Percentiles rank a stretch among this genome's conserved stretches.
These are phyloP conservation scores for Periconia digitata DNA, from an alignment of 2,329 filamentous ascomycete genomes.

Conservation along the genomic window DNA sequence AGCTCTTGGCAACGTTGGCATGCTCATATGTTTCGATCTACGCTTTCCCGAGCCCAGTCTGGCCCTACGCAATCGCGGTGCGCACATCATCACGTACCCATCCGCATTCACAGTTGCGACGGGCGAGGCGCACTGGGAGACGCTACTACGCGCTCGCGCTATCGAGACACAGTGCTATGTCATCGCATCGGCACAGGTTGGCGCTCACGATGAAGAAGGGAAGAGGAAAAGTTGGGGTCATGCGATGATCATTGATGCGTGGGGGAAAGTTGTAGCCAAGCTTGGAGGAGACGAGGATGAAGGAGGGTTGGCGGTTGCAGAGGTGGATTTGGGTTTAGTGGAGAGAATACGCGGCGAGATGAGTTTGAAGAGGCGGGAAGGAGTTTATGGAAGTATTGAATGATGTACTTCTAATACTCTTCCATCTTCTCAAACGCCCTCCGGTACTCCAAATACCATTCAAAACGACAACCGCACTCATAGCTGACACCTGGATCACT, in stretches of 20 bases:
- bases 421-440: no score
- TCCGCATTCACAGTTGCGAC: constrained; percentile 89
- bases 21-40: constrained; percentile 88
- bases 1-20: constrained; percentile 72
- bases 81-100: constrained; percentile 81
- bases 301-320: constrained; percentile 47
- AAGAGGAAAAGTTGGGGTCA: constrained; percentile 82
- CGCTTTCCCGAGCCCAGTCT: constrained; percentile 78
- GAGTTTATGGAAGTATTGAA: no score
- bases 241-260: constrained; percentile 82
- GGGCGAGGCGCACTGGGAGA: constrained; percentile 82
- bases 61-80: constrained; percentile 64
- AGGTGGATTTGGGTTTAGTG: constrained; percentile 57
- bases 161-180: constrained; percentile 90
- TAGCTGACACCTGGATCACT: no score
- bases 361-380: constrained; percentile 58
- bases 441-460: no score
- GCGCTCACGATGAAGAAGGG: constrained; percentile 64
- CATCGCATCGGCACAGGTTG: constrained; percentile 78
- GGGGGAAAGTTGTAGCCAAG: constrained; percentile 74
- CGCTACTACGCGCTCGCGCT: constrained; percentile 74
- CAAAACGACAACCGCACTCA: no score
- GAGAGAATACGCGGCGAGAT: constrained; percentile 58
- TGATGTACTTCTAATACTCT: no score
- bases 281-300: constrained; percentile 56